Evolutionary conservation across 805 yeast genomes (phyloP).

Genomic region (Ogataea nitratoaversa): DNA sequence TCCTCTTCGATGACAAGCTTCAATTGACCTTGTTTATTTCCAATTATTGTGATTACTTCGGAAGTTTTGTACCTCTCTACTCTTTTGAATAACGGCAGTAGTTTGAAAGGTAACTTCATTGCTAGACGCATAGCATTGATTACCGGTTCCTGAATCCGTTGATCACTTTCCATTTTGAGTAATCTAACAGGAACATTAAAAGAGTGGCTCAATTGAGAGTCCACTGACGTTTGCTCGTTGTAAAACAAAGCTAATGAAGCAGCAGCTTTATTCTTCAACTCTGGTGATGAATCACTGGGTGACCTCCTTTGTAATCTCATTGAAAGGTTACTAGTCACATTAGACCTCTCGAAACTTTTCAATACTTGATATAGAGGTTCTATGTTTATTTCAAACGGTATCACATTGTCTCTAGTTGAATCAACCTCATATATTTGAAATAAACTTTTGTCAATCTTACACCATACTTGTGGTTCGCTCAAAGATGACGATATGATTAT

Average conservation of each 20-base stretch:
- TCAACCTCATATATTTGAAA: slow-evolving; percentile 49
- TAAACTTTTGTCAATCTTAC: slow-evolving; percentile 44
- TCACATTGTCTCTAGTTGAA: slow-evolving; percentile 48
- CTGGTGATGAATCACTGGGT: slow-evolving; percentile 6
- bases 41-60: slow-evolving; percentile 47
- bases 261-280: slow-evolving; percentile 25
- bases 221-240: slow-evolving; percentile 38
- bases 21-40: slow-evolving; percentile 45
- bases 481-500: slow-evolving; percentile 47
- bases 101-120: slow-evolving; percentile 47
- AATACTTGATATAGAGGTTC: slow-evolving; percentile 59
- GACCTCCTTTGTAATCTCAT: slow-evolving; percentile 47
- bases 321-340: slow-evolving; percentile 42
- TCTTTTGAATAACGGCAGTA: slow-evolving; percentile 51
- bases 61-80: slow-evolving; percentile 60
- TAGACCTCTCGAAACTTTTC: slow-evolving; percentile 50
- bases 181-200: slow-evolving; percentile 69
- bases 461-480: slow-evolving; percentile 68
- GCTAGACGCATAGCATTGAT: slow-evolving; percentile 50
- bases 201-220: slow-evolving; percentile 54
- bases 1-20: slow-evolving; percentile 53
- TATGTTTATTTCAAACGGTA: slow-evolving; percentile 57
- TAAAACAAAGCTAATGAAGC: slow-evolving; percentile 56
- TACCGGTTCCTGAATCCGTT: slow-evolving; percentile 58
- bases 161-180: slow-evolving; percentile 50